A percentile compares a stretch with the other conserved stretches of the same genome.
Conservation (phyloP, 495 filamentous ascomycete genomes). For the Chlorociboria aeruginascens region DNA sequence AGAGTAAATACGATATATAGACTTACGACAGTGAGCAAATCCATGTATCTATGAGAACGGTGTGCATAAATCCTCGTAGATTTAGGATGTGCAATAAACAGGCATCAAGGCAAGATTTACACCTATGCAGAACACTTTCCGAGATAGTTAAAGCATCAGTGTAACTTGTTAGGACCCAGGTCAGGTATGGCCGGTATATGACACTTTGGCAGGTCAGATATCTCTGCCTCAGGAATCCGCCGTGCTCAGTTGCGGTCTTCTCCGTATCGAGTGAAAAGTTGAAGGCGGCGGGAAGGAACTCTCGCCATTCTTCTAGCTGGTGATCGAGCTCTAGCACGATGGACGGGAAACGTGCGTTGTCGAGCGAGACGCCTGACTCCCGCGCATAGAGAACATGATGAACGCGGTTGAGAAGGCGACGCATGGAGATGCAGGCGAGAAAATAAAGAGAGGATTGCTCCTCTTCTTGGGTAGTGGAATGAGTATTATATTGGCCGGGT, state of each 20-base stretch:
- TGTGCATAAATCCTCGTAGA: conserved; percentile 27
- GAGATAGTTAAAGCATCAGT: conserved; percentile 1
- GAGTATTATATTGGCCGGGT: conserved; percentile 22
- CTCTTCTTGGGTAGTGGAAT: conserved; percentile 14
- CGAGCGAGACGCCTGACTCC: not conserved
- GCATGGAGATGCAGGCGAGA: conserved; percentile 26
- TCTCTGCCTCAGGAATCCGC: conserved; percentile 30
- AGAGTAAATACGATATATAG: not conserved
- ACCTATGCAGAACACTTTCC: conserved; percentile 24
- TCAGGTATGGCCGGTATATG: conserved; percentile 34
- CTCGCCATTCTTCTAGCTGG: conserved; percentile 33
- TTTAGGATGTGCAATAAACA: conserved; percentile 31
- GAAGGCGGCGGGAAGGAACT: conserved; percentile 27
- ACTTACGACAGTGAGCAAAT: conserved; percentile 36
- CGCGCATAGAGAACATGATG: conserved; percentile 23
- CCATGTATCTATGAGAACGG: conserved; percentile 35
- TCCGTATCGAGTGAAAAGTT: conserved; percentile 23
- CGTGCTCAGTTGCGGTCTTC: conserved; percentile 20
- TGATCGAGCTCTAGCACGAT: conserved; percentile 24
- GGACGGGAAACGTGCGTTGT: not conserved
- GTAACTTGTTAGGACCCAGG: conserved; percentile 27
- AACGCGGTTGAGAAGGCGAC: conserved; percentile 26
- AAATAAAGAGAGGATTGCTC: conserved; percentile 24
- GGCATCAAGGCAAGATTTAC: conserved; percentile 26
- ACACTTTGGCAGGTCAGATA: conserved; percentile 36